These are phyloP conservation scores for Brassica carinata DNA, from an alignment of 345 rosid species.

Conservation along the genomic window DNA sequence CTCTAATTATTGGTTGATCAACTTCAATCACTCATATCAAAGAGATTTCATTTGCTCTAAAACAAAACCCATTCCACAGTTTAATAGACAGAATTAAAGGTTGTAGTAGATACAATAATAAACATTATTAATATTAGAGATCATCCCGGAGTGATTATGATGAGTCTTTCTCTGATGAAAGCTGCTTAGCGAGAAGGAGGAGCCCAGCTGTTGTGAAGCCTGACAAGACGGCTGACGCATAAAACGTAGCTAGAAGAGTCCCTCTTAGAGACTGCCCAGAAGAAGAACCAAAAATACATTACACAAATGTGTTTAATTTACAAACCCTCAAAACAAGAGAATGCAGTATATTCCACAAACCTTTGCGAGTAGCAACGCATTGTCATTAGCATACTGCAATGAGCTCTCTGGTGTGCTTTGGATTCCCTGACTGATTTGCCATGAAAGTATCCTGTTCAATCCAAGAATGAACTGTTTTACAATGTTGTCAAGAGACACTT, in stretches of 20 bases:
- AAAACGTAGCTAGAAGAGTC: conserved; percentile 64
- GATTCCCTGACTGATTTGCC: conserved; percentile 76
- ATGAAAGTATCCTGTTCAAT: conserved; percentile 69
- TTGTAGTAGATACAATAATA: neutral
- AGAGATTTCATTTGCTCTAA: neutral
- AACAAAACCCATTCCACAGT: neutral
- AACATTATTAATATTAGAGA: neutral
- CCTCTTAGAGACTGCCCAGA: conserved; percentile 75
- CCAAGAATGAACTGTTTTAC: neutral
- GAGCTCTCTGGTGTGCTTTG: conserved; percentile 80
- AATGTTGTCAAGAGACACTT: neutral
- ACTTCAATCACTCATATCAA: neutral
- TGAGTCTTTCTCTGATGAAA: conserved; percentile 54
- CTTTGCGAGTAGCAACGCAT: conserved; percentile 80
- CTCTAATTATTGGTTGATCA: neutral
- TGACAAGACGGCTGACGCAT: conserved; percentile 65
- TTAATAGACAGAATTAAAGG: neutral
- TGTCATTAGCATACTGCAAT: conserved; percentile 86
- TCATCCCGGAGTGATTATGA: neutral
- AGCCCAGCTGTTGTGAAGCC: conserved; percentile 65
- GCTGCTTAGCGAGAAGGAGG: conserved; percentile 62
- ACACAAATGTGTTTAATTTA: neutral
- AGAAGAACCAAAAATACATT: neutral
- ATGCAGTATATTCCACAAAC: conserved; percentile 37
- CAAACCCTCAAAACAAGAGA: neutral